phyloP scores from a whole-genome alignment of 2,329 filamentous ascomycete species.

The Exophiala calicioides region DNA sequence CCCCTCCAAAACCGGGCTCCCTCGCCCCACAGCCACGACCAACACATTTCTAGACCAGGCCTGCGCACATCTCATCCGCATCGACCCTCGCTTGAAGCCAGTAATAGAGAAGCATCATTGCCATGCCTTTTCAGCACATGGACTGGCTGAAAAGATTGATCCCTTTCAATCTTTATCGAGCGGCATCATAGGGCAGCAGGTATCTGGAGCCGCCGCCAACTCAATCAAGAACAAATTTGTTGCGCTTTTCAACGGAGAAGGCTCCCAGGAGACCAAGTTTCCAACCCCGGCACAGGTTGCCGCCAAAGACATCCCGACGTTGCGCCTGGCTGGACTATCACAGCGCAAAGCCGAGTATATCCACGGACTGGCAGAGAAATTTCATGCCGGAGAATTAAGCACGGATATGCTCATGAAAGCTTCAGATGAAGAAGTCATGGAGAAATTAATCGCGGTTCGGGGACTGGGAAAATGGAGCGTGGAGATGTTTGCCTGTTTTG shows the following conservation, averaged over 20 bases:
- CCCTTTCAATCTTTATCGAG: slow-evolving; percentile 81
- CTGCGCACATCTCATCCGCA: slow-evolving; percentile 68
- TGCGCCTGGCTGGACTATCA: slow-evolving; percentile 85
- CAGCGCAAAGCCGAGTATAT: slow-evolving; percentile 97
- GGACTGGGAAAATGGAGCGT: slow-evolving; percentile 89
- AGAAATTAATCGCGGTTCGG: slow-evolving; percentile 78
- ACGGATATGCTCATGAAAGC: slow-evolving; percentile 74
- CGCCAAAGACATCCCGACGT: slow-evolving; percentile 60
- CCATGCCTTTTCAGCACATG: slow-evolving; percentile 75
- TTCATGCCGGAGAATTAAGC: slow-evolving; percentile 71
- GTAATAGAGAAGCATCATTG: slow-evolving; percentile 76
- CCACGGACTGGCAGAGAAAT: slow-evolving; percentile 79
- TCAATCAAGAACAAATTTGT: slow-evolving; percentile 88
- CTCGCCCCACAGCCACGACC: slow-evolving; percentile 59
- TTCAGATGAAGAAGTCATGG: slow-evolving; percentile 81
- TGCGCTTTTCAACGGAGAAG: slow-evolving; percentile 61
- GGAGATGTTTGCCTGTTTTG: slow-evolving; percentile 98
- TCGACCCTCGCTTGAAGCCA: slow-evolving; percentile 70
- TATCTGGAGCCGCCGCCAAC: slow-evolving; percentile 86
- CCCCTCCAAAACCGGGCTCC: slow-evolving; percentile 42
- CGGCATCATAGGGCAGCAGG: slow-evolving; percentile 94
- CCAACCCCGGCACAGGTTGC: slow-evolving; percentile 76
- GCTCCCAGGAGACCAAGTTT: slow-evolving; percentile 53
- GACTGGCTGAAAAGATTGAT: slow-evolving; percentile 80
- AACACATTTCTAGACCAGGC: slow-evolving; percentile 74